Evolutionary conservation across 2,329 filamentous ascomycete genomes (phyloP).

Genomic region (Penicillium sp.): DNA sequence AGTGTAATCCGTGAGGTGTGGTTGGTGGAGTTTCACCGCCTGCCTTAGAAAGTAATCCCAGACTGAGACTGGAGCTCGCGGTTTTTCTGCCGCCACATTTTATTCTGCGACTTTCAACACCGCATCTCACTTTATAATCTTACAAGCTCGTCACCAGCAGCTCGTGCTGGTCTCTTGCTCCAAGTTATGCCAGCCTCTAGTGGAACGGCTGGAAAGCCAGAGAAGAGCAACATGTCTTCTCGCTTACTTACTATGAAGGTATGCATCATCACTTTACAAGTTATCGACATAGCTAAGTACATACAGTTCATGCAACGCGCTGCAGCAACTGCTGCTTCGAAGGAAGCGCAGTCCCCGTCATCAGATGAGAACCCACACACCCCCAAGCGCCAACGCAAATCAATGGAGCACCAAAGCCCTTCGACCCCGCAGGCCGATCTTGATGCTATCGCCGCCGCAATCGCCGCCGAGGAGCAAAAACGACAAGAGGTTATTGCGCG

Average conservation of each 20-base stretch:
- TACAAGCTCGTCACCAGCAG: not conserved
- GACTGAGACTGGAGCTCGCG: not conserved
- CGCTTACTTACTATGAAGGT: constrained; percentile 88
- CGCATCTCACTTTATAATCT: not conserved
- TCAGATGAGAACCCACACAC: constrained; percentile 46
- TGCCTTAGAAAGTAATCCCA: not conserved
- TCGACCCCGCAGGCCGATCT: constrained; percentile 35
- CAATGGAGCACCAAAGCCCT: constrained; percentile 21
- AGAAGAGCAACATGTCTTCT: constrained; percentile 73
- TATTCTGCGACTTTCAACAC: not conserved
- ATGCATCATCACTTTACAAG: constrained; percentile 5
- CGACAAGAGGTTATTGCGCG: constrained; percentile 40
- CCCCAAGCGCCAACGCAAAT: constrained; percentile 39
- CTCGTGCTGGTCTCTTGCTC: not conserved
- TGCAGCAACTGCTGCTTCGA: constrained; percentile 57
- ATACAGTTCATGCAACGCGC: constrained; percentile 85
- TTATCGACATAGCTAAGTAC: constrained; percentile 1
- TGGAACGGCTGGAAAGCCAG: constrained; percentile 56
- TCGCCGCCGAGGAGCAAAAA: constrained; percentile 43
- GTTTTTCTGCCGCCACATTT: constrained; percentile 24
- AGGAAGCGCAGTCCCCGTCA: constrained; percentile 44
- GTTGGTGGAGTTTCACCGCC: constrained; percentile 26
- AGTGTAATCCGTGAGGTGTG: constrained; percentile 29
- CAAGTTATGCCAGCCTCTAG: constrained; percentile 33
- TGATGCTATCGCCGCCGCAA: constrained; percentile 40